phyloP scores from a whole-genome alignment of 1,284 basidiomycete genomes.

The Ganoderma resinaceum region DNA sequence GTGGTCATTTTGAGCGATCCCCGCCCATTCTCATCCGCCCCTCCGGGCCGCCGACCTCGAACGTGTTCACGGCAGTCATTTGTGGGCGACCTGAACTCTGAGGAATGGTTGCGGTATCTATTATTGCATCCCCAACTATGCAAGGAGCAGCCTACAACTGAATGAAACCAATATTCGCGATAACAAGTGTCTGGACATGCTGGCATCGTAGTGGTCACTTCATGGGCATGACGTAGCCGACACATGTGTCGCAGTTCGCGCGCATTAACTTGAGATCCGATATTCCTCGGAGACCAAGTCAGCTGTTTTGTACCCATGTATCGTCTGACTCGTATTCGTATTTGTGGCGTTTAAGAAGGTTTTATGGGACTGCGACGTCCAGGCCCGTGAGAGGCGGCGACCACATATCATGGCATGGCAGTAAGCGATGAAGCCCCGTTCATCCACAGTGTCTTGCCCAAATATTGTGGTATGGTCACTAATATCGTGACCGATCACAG shows the following conservation, averaged over 20 bases:
- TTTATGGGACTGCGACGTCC: not conserved
- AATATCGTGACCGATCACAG: slow-evolving; percentile 45
- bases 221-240: not conserved
- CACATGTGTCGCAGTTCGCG: not conserved
- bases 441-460: not conserved
- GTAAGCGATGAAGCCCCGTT: not conserved
- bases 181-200: too few species aligned
- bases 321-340: not conserved
- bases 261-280: not conserved
- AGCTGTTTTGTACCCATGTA: not conserved
- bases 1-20: not conserved
- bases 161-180: not conserved
- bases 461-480: not conserved
- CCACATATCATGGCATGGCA: not conserved
- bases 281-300: not conserved
- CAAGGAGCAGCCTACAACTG: not conserved
- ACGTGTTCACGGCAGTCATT: not conserved
- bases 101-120: not conserved
- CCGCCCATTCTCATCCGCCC: not conserved
- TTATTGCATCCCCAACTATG: not conserved
- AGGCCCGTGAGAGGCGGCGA: not conserved
- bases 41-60: not conserved
- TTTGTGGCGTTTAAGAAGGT: not conserved
- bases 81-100: not conserved
- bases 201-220: not conserved